Evolutionary conservation across 2,329 filamentous ascomycete genomes (phyloP).

Genomic region (Verticillium nonalfalfae): DNA sequence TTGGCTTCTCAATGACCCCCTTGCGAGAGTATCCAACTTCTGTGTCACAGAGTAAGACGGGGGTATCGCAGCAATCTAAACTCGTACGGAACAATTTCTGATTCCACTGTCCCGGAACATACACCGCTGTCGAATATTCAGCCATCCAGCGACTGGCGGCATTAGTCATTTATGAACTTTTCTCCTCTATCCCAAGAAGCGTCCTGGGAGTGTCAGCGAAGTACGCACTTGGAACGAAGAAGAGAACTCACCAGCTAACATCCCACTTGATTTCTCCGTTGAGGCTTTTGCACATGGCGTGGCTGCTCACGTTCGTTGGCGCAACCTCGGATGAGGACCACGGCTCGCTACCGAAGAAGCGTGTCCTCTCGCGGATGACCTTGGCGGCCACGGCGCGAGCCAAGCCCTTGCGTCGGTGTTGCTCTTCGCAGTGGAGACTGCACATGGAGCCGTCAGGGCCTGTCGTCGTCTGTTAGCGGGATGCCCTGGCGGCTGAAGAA

Average conservation of each 20-base stretch:
- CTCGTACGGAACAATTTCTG: too few relatives aligned
- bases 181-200: neutral
- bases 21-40: too few relatives aligned
- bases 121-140: too few relatives aligned
- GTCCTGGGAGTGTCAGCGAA: neutral
- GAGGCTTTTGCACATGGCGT: slow-evolving; percentile 55
- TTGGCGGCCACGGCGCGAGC: slow-evolving; percentile 56
- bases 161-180: neutral
- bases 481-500: neutral
- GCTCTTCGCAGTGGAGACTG: slow-evolving; percentile 52
- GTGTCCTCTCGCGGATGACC: slow-evolving; percentile 45
- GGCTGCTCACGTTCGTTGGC: slow-evolving; percentile 52
- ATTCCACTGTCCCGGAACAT: too few relatives aligned
- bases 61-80: too few relatives aligned
- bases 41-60: too few relatives aligned
- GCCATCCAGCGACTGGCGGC: neutral
- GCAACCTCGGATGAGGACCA: slow-evolving; percentile 60
- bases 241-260: slow-evolving; percentile 50
- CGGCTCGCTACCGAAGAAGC: slow-evolving; percentile 37
- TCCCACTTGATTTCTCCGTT: slow-evolving; percentile 50
- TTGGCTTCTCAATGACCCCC: too few relatives aligned
- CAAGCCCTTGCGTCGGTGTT: slow-evolving; percentile 50
- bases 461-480: slow-evolving; percentile 11
- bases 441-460: slow-evolving; percentile 57
- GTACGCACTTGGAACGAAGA: neutral